Percentiles rank a stretch among this genome's conserved stretches.
phyloP scores from a whole-genome alignment of 202 grass and related monocot genomes.

The Elaeis oleifera region DNA sequence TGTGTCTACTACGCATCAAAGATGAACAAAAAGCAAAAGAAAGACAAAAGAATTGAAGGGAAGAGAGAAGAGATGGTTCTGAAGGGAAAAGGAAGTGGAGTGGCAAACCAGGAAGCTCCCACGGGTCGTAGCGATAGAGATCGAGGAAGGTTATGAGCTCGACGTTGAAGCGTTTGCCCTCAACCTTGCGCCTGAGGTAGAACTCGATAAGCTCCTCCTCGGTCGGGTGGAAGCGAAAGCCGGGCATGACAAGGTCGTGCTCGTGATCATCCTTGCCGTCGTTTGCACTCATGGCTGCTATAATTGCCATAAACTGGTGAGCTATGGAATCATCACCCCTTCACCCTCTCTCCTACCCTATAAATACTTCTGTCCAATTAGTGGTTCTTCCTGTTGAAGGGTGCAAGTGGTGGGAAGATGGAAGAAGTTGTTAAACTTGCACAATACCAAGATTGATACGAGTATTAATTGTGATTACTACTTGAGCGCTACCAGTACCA shows the following conservation, averaged over 20 bases:
- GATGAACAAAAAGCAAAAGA: too few relatives aligned
- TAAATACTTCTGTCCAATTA: slow-evolving; percentile 1
- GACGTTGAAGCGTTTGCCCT: slow-evolving; percentile 86
- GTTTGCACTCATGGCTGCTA: slow-evolving; percentile 26
- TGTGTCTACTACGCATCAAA: neutral
- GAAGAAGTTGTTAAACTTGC: too few relatives aligned
- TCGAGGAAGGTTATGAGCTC: slow-evolving; percentile 88
- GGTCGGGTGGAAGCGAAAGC: slow-evolving; percentile 89
- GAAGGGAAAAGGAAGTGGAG: too few relatives aligned
- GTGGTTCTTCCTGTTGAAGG: slow-evolving; percentile 5
- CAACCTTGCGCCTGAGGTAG: slow-evolving; percentile 88
- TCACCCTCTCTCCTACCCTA: slow-evolving; percentile 8
- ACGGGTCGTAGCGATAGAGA: slow-evolving; percentile 90
- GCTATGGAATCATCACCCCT: slow-evolving; percentile 5
- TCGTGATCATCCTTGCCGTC: slow-evolving; percentile 46
- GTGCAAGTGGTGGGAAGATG: slow-evolving; percentile 30
- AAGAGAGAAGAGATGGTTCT: too few relatives aligned
- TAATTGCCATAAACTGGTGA: too few relatives aligned
- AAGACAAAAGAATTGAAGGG: too few relatives aligned
- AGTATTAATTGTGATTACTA: slow-evolving; percentile 37
- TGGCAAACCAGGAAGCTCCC: slow-evolving; percentile 75
- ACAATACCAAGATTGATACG: slow-evolving; percentile 16
- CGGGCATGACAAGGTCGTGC: slow-evolving; percentile 83
- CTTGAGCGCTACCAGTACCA: slow-evolving; percentile 3
- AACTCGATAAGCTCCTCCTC: slow-evolving; percentile 99